phyloP scores from a whole-genome alignment of 192 early-diverging fungal genomes.

The Tieghemiomyces parasiticus region DNA sequence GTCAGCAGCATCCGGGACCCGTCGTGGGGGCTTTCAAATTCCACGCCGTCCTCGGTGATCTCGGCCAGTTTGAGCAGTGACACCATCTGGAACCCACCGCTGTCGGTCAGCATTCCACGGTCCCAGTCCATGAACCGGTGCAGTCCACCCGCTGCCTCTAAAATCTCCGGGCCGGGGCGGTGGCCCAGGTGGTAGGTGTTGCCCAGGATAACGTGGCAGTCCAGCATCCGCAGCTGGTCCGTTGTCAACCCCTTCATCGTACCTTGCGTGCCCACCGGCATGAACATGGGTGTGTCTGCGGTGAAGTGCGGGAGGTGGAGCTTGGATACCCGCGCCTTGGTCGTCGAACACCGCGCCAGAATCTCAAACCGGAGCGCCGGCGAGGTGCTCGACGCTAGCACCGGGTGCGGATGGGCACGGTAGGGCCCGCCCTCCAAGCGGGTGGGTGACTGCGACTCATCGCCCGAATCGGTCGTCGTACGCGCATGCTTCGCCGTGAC shows the following conservation, averaged over 20 bases:
- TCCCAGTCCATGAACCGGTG: conserved; percentile 73
- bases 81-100: conserved; percentile 83
- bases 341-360: conserved; percentile 60
- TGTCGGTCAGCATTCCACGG: conserved; percentile 65
- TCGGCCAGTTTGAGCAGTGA: conserved; percentile 67
- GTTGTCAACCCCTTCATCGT: conserved; percentile 71
- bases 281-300: conserved; percentile 71
- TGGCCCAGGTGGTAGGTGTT: conserved; percentile 77
- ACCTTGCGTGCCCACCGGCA: conserved; percentile 81
- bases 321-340: conserved; percentile 59
- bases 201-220: conserved; percentile 73
- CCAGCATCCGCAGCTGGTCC: conserved; percentile 51
- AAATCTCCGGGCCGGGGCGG: conserved; percentile 53
- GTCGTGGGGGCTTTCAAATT: conserved; percentile 75
- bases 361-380: conserved; percentile 60
- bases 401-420: background rate
- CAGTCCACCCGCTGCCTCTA: conserved; percentile 58
- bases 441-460: too few relatives aligned
- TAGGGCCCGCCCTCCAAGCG: too few relatives aligned
- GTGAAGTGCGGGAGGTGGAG: conserved; percentile 68
- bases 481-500: too few relatives aligned
- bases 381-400: background rate
- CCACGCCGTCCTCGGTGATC: conserved; percentile 74
- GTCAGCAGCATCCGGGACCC: conserved; percentile 67
- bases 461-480: too few relatives aligned